Conservation (phyloP, 768 basidiomycete genomes). For the Tulasnella sp. region DNA sequence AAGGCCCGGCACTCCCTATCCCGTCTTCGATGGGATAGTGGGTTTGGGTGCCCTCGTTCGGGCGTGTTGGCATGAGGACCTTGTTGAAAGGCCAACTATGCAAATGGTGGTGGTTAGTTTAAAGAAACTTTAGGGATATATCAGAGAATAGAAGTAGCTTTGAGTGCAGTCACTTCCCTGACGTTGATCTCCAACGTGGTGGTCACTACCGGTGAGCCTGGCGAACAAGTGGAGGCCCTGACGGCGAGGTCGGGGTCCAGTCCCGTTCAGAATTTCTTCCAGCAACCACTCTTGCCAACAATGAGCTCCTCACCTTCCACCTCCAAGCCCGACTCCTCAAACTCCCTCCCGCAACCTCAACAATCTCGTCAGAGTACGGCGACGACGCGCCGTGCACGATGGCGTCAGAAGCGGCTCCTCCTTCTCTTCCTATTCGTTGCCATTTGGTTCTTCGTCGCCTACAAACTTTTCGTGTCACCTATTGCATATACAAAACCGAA, state of each 20-base stretch:
- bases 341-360: conserved; percentile 2
- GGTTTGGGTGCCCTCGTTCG: too few species aligned
- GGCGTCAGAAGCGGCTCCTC: conserved; percentile 49
- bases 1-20: too few species aligned
- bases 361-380: not conserved
- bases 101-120: too few species aligned
- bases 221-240: too few species aligned
- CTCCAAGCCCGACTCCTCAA: conserved; percentile 7
- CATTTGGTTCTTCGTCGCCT: conserved; percentile 53
- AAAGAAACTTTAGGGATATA: too few species aligned
- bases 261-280: not conserved
- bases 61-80: too few species aligned
- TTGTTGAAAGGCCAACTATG: too few species aligned
- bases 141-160: too few species aligned
- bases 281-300: not conserved
- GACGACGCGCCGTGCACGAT: conserved; percentile 6
- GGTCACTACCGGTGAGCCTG: too few species aligned
- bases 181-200: too few species aligned
- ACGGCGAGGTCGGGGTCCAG: conserved; percentile 19
- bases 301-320: not conserved
- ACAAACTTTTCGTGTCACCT: conserved; percentile 43
- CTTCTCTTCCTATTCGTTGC: conserved; percentile 50
- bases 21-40: too few species aligned
- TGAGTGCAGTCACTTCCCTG: too few species aligned
- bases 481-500: conserved; percentile 31